Conservation (phyloP, 2,329 filamentous ascomycete genomes). For the Alternaria dauci region DNA sequence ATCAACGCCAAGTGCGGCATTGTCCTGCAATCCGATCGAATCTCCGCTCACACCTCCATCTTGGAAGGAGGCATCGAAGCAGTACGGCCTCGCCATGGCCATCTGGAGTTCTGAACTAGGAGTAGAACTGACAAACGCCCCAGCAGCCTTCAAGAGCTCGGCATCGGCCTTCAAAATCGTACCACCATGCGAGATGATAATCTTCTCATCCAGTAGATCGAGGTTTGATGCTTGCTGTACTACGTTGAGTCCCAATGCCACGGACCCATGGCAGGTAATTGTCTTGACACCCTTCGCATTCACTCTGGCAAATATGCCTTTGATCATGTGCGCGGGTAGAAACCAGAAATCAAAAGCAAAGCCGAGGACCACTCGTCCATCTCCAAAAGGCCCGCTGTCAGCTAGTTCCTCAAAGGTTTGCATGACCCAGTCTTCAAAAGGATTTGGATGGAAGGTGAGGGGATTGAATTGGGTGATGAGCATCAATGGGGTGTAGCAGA, state of each 20-base stretch:
- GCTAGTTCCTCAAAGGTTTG: conserved; percentile 49
- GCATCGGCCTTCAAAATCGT: conserved; percentile 47
- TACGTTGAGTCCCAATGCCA: conserved; percentile 14
- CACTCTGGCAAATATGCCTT: conserved; percentile 50
- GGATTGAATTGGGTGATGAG: conserved; percentile 55
- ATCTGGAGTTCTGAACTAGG: conserved; percentile 63
- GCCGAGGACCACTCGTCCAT: conserved; percentile 52
- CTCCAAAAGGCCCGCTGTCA: conserved; percentile 28
- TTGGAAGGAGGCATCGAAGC: conserved; percentile 41
- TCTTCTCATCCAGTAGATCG: conserved; percentile 53
- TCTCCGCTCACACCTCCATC: conserved; percentile 25
- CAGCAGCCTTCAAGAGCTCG: conserved; percentile 44
- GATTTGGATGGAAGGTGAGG: conserved; percentile 55
- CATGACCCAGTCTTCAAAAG: conserved; percentile 58
- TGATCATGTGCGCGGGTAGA: conserved; percentile 50
- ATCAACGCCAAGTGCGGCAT: conserved; percentile 63
- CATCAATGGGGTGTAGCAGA: conserved; percentile 49
- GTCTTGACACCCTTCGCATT: conserved; percentile 50
- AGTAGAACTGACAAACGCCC: conserved; percentile 55
- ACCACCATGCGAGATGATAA: conserved; percentile 56
- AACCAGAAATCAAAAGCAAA: conserved; percentile 57
- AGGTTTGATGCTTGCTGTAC: conserved; percentile 42
- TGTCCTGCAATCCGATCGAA: conserved; percentile 38
- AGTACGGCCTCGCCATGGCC: conserved; percentile 52
- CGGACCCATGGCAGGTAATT: conserved; percentile 54